Evolutionary conservation across 2,329 filamentous ascomycete genomes (phyloP), one percentile per base, ranked within the genome.

Genomic region (Fusarium stilboides): DNA sequence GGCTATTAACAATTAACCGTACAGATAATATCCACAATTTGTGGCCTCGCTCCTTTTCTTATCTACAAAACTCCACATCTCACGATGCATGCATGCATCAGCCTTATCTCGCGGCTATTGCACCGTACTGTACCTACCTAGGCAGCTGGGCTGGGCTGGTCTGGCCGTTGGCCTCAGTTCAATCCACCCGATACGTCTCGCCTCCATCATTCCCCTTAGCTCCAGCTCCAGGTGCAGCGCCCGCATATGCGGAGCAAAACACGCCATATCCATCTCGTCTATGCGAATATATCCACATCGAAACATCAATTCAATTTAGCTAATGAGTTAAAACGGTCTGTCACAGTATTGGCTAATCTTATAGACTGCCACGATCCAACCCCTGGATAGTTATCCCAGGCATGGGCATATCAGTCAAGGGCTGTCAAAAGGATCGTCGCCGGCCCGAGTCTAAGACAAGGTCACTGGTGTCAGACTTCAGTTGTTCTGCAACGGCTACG

Each of bases 61-160:
- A 68, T 68, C 65, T 69, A 15, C 37, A 53, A 37, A 55, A 61
- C 65, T 69, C 65, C 65, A 69, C 65, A 69, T 63, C 40, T 65
- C 54, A 49, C 65, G 33, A 61, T 49, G 39, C 37, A 19, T 49
- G 39, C 37, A 19, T 44, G 53, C 33, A 61, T 61, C 60, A 65
- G 55, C 56, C 65, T 68, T 68, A 69, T 65, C 65, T 53, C 44
- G 33, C 46, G 37, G 19, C 26, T 24, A 17, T 28, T 56, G 24
- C 31, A 46, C 28, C 28, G 10, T 31, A 31, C 28, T 10, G 36
- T 42, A 24, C 40, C 19, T 42, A 24, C 3, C 6, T 10, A 42
- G 19, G 10, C 20, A 40, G n/a, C 39, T 40, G 12, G 19, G 33
- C 33, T 36, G 33, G 7, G 33, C 14, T 17, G 26, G 26, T 10